Evolutionary conservation across 352 stramenopile genomes (phyloP).

Genomic region (Globisporangium nodosum): DNA sequence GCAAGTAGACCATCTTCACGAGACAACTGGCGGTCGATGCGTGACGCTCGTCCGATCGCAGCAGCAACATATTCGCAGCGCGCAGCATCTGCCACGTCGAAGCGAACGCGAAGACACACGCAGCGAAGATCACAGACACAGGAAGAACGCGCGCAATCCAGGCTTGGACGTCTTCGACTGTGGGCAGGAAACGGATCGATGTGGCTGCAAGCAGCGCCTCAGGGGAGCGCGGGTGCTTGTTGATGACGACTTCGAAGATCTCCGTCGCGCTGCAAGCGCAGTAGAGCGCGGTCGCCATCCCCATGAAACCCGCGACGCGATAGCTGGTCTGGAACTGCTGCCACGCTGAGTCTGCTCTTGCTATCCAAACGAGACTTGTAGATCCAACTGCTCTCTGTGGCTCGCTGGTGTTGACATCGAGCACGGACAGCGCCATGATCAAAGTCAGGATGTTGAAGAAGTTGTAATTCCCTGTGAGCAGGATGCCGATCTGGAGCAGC

Average conservation of each 20-base stretch:
- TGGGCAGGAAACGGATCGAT: constrained; percentile 25
- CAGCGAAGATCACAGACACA: constrained; percentile 15
- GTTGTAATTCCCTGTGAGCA: constrained; percentile 91
- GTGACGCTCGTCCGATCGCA: neutral
- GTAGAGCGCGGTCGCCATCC: neutral
- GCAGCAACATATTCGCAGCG: neutral
- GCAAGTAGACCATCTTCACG: constrained; percentile 21
- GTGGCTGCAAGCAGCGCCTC: constrained; percentile 16
- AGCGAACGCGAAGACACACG: constrained; percentile 9
- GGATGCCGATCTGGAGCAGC: constrained; percentile 79
- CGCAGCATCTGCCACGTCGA: constrained; percentile 28
- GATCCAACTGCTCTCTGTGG: neutral
- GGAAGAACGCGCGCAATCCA: constrained; percentile 37
- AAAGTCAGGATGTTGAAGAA: constrained; percentile 93
- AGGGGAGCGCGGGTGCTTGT: neutral
- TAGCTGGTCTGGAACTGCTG: neutral
- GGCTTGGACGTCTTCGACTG: constrained; percentile 32
- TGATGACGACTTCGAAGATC: neutral
- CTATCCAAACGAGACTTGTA: neutral
- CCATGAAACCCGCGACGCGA: neutral
- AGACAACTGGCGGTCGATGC: neutral
- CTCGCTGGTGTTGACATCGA: constrained; percentile 16
- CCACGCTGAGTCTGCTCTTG: neutral
- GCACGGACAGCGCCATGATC: constrained; percentile 22
- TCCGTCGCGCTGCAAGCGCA: neutral